Evolutionary conservation across 495 filamentous ascomycete species (phyloP), one percentile per base, ranked within the genome.

Genomic region (Aspergillus asperescens): DNA sequence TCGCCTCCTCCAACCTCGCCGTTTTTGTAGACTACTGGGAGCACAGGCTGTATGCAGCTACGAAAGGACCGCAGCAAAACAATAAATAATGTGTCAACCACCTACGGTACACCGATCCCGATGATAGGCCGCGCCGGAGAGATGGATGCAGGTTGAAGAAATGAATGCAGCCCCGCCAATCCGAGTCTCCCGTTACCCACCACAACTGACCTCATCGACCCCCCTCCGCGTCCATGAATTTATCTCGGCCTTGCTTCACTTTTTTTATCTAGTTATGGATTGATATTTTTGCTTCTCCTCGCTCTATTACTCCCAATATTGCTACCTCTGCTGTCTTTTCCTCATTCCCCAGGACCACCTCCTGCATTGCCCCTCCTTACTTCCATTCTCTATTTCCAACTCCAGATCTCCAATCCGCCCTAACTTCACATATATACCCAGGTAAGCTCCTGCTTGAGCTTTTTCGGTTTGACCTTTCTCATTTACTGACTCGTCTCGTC

Each of bases 141-240:
- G 19, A 35, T 27, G 4, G 28, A 24, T 29, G 22, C 40, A 39
- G n/a, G 13, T 7, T 8, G 7, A 23, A 31, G 8, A 27, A 20
- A 46, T 16, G 27, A 34, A 23, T 47, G 29, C 29, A 47, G 31
- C 38, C 34, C 46, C 29, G 52, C 60, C 65, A 68, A 68, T 54
- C 67, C 67, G 67, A 62, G 38, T 48, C 50, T 57, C 54, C 55
- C 57, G 48, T 50, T 60, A 47, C 52, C 52, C 40, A 46, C 55
- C 52, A 48, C 39, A n/a, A 63, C 65, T 70, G 68, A 71, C 68
- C 66, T 73, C 66, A 71, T 70, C 59, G 57, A 65, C 56, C 62
- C 56, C 62, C 61, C 63, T 53, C 62, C 60, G 34, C 60, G 47
- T 56, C 52, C 48, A 58, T 51, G 45, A 20, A 32, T 34, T 54